These are phyloP conservation scores for Backusella tuberculispora DNA, from an alignment of 192 early-diverging fungal genomes.

Conservation along the genomic window DNA sequence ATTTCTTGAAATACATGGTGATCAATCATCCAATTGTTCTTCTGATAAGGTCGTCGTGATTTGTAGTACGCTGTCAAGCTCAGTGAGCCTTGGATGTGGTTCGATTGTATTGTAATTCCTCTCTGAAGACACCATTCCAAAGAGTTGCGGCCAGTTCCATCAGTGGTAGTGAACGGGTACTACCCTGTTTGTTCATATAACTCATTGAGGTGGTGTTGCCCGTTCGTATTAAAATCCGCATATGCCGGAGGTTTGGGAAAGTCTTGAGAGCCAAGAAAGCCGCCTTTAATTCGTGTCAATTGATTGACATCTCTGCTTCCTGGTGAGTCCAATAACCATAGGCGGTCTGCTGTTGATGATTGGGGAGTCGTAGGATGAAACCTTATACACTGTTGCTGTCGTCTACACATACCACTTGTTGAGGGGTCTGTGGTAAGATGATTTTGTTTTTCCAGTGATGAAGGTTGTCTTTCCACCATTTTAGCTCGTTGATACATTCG, in stretches of 20 bases:
- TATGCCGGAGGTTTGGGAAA: background rate
- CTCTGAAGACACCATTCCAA: slow-evolving; percentile 21
- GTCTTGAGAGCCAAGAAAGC: slow-evolving; percentile 5
- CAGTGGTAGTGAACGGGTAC: background rate
- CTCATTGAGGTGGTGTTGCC: slow-evolving; percentile 8
- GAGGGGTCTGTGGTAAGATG: slow-evolving; percentile 20
- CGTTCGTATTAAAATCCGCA: background rate
- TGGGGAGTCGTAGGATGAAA: background rate
- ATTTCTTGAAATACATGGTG: slow-evolving; percentile 5
- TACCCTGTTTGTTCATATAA: slow-evolving; percentile 19
- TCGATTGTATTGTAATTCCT: background rate
- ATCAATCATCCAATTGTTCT: slow-evolving; percentile 29
- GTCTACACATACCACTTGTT: no score
- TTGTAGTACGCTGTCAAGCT: slow-evolving; percentile 25
- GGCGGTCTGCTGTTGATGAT: background rate
- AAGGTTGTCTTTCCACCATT: slow-evolving; percentile 11
- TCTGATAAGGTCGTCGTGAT: slow-evolving; percentile 16
- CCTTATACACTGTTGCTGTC: slow-evolving; percentile 35
- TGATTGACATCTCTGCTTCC: slow-evolving; percentile 27
- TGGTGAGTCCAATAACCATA: slow-evolving; percentile 24
- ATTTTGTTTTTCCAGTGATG: slow-evolving; percentile 19
- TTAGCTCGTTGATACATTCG: background rate
- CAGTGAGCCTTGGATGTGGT: background rate
- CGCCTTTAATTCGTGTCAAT: slow-evolving; percentile 33
- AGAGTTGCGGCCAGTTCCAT: background rate